Evolutionary conservation across 345 rosid species (phyloP).

Genomic region (Bruguiera gymnorhiza): DNA sequence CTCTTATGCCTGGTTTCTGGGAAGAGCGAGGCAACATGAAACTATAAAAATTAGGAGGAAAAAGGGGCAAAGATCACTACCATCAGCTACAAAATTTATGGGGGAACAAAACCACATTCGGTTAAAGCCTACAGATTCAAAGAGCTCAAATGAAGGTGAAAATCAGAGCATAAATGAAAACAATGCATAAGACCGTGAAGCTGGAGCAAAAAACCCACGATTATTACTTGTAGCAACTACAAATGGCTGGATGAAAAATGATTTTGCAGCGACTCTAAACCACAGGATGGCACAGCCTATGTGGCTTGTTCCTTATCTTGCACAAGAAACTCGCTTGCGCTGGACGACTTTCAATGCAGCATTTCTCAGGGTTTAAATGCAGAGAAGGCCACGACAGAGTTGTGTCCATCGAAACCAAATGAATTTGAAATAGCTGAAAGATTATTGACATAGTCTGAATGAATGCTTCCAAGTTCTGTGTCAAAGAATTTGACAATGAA

Average conservation of each 20-base stretch:
- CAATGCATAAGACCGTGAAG: background rate
- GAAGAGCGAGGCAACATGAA: no score
- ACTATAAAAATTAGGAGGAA: no score
- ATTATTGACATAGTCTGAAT: background rate
- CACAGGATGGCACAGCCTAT: slow-evolving; percentile 17
- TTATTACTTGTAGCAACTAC: slow-evolving; percentile 13
- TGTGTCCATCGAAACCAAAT: slow-evolving; percentile 98
- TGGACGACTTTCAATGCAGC: slow-evolving; percentile 4
- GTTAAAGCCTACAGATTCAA: no score
- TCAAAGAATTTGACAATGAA: slow-evolving; percentile 5
- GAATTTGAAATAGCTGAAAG: slow-evolving; percentile 91
- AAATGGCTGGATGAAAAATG: slow-evolving; percentile 8
- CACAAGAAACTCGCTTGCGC: slow-evolving; percentile 3
- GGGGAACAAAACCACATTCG: no score
- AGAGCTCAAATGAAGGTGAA: no score
- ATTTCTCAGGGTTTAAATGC: slow-evolving; percentile 71
- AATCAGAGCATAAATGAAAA: background rate
- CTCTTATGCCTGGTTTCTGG: no score
- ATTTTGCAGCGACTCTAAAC: slow-evolving; percentile 25
- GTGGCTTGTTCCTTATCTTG: slow-evolving; percentile 8
- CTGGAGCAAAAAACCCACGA: slow-evolving; percentile 10
- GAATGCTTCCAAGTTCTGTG: background rate
- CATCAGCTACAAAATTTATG: no score
- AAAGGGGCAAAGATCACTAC: no score
- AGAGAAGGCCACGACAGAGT: slow-evolving; percentile 91